A percentile compares a stretch with the other conserved stretches of the same genome.
These are phyloP conservation scores for Diaporthe vexans DNA, from an alignment of 2,329 filamentous ascomycete species.

Conservation along the genomic window DNA sequence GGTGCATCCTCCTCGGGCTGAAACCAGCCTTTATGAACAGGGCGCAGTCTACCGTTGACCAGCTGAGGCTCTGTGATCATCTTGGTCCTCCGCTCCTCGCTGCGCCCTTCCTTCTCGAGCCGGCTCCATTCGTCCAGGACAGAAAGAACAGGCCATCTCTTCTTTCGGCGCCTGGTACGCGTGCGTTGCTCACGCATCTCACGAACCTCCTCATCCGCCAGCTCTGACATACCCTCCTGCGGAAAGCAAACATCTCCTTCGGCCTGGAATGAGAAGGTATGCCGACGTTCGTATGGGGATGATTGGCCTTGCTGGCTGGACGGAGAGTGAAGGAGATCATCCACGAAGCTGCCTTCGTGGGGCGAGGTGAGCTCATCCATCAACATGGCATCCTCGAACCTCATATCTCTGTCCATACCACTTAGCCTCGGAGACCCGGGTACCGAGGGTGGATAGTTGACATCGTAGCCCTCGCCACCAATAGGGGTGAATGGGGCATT, in stretches of 20 bases:
- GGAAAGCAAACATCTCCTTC: slow-evolving; percentile 96
- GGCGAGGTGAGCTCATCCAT: slow-evolving; percentile 70
- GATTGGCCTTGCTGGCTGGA: slow-evolving; percentile 33
- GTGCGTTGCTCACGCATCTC: slow-evolving; percentile 45
- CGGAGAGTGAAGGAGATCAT: slow-evolving; percentile 23
- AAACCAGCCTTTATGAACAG: slow-evolving; percentile 86
- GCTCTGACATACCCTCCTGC: slow-evolving; percentile 81
- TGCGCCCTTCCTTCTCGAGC: slow-evolving; percentile 90
- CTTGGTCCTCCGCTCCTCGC: slow-evolving; percentile 86
- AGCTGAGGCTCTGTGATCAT: slow-evolving; percentile 95
- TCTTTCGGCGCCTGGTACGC: slow-evolving; percentile 70
- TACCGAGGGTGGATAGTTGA: slow-evolving; percentile 79
- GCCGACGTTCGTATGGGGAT: slow-evolving; percentile 58
- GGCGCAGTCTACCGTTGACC: slow-evolving; percentile 88
- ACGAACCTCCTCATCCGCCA: slow-evolving; percentile 80
- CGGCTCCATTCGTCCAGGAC: slow-evolving; percentile 91
- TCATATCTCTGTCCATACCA: slow-evolving; percentile 65
- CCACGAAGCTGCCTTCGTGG: slow-evolving; percentile 37
- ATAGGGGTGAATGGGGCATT: slow-evolving; percentile 45
- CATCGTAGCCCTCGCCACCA: slow-evolving; percentile 66
- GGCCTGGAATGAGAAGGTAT: slow-evolving; percentile 73
- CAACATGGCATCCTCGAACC: slow-evolving; percentile 79
- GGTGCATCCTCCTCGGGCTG: slow-evolving; percentile 89
- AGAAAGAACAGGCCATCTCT: slow-evolving; percentile 88
- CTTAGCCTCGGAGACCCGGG: slow-evolving; percentile 72